These are phyloP conservation scores for Arthrobotrys entomopaga DNA, from an alignment of 2,329 filamentous ascomycete species.

Conservation along the genomic window DNA sequence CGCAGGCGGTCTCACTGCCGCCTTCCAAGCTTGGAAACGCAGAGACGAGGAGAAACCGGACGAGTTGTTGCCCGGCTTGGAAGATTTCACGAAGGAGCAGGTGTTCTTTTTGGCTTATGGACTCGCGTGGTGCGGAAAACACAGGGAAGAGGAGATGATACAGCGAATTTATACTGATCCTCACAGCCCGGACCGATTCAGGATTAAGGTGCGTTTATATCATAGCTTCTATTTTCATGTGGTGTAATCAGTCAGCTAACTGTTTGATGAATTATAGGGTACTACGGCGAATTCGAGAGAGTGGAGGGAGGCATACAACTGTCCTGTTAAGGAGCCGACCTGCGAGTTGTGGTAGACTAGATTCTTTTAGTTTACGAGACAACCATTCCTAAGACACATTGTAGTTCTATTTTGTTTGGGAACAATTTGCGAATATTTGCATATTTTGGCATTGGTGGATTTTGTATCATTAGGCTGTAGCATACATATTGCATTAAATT, in stretches of 20 bases:
- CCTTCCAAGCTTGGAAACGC: slow-evolving; percentile 74
- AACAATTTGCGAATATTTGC: no score
- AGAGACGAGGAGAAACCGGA: slow-evolving; percentile 67
- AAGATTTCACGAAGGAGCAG: slow-evolving; percentile 73
- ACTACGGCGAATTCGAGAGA: slow-evolving; percentile 74
- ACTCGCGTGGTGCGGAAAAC: slow-evolving; percentile 75
- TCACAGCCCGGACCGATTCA: slow-evolving; percentile 72
- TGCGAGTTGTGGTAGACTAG: slow-evolving; percentile 74
- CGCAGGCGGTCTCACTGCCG: slow-evolving; percentile 72
- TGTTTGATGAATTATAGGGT: slow-evolving; percentile 63
- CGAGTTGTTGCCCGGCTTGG: slow-evolving; percentile 70
- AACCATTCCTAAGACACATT: no score
- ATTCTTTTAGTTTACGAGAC: no score
- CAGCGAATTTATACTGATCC: slow-evolving; percentile 71
- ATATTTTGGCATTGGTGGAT: no score
- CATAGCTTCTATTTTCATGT: slow-evolving; percentile 5
- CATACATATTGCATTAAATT: no score
- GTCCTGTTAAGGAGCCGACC: slow-evolving; percentile 72
- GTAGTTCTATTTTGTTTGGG: no score
- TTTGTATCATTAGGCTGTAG: no score
- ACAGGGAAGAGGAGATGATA: slow-evolving; percentile 69
- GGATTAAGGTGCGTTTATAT: slow-evolving; percentile 65
- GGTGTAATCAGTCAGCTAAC: no score
- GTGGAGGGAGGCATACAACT: slow-evolving; percentile 75
- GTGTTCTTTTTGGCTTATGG: slow-evolving; percentile 75